Percentiles rank a stretch among this genome's conserved stretches.
Evolutionary conservation across 2,329 filamentous ascomycete species (phyloP).

Genomic region (Claviceps spartinae): DNA sequence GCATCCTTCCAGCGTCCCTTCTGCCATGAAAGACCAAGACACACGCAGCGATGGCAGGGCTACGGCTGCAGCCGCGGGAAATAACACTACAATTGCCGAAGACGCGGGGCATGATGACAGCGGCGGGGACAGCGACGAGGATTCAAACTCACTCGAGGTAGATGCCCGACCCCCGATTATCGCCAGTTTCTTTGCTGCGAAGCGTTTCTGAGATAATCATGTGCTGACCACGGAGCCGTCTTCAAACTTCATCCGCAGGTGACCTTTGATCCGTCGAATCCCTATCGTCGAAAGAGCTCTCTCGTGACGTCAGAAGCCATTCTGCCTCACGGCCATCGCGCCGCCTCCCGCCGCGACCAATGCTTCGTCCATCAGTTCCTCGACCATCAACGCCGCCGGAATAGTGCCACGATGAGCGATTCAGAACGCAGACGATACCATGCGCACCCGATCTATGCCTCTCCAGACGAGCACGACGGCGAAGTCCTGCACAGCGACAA

Average conservation of each 20-base stretch:
- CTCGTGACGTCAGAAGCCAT: constrained; percentile 38
- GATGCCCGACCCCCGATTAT: neutral
- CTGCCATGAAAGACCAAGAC: constrained; percentile 8
- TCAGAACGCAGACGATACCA: constrained; percentile 15
- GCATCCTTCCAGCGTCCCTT: too few relatives aligned
- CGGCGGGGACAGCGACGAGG: constrained; percentile 25
- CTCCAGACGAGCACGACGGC: constrained; percentile 6
- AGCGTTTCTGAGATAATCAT: neutral
- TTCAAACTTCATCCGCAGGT: constrained; percentile 28
- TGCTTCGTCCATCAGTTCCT: constrained; percentile 54
- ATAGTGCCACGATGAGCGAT: constrained; percentile 13
- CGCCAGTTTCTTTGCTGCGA: neutral
- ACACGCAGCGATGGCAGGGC: constrained; percentile 9
- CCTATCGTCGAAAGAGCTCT: constrained; percentile 53
- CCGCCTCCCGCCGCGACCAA: constrained; percentile 29
- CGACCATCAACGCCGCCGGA: constrained; percentile 36
- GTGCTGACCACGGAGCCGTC: neutral
- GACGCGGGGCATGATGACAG: neutral
- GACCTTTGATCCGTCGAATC: constrained; percentile 46
- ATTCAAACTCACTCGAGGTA: constrained; percentile 36
- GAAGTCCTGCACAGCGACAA: constrained; percentile 8
- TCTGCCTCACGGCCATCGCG: constrained; percentile 16
- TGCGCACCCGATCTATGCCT: constrained; percentile 17
- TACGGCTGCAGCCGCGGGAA: constrained; percentile 3
- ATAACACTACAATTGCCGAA: constrained; percentile 14